Base-by-base conservation (phyloP, 345 rosid species). In the Arabidopsis arenosa region DNA sequence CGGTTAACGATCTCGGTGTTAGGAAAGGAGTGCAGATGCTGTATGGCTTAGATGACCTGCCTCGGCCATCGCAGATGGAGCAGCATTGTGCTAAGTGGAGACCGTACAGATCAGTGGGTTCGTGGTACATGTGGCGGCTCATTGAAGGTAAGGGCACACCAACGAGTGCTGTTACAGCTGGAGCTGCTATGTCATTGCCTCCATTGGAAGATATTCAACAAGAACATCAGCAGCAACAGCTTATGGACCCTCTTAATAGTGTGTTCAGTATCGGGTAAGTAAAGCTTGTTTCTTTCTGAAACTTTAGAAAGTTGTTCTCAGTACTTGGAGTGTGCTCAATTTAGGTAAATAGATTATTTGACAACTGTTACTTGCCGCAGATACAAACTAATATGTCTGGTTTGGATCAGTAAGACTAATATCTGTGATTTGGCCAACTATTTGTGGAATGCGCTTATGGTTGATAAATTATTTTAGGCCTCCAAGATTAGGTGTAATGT, bases 61-160 rank as follows among this genome's bases (percentile, higher is more conserved):
- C 98, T 2, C 84, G 97, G 72, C 96, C 98, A 0, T 93, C 97
- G 1, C 93, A 90, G 76, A 91, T 93, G 97, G 97, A 91, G 63
- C 88, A 82, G 4, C 68, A 86, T 72, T 93, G 97, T 54, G 96
- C 87, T 54, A 91, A 87, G 66, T 93, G 98, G 98, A 83, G 90
- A 73, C 97, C 98, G 0, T 93, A 93, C 26, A 80, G 94, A 73
- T 93, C 97, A 1, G 98, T 93, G 21, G 98, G 90, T 13, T 84
- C 97, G 0, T 93, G 96, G 97, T 93, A 90, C 71, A 75, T 93
- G 43, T 90, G 96, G 96, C 80, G 97, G 83, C 84, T 85, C 40
- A 83, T 85, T 70, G 93, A 93, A 82, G 70, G 89, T 5, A 93
- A 87, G 55, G 92, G 96, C 28, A 58, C 90, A 0, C 85, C 93